A percentile compares a stretch with the other conserved stretches of the same genome.
phyloP scores from a whole-genome alignment of 108 stramenopile genomes.

The Fragilariopsis cylindrus region DNA sequence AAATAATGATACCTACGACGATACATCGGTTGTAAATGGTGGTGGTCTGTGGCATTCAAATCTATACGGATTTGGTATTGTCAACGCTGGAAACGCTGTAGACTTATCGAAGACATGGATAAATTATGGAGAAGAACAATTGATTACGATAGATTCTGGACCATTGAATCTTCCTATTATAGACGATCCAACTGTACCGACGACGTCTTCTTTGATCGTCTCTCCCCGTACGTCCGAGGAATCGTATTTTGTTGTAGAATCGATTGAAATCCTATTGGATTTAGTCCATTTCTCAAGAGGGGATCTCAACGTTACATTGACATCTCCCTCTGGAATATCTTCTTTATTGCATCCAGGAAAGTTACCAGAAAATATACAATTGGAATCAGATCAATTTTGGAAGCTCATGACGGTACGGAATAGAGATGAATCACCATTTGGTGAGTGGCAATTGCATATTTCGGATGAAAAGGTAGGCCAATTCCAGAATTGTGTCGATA shows the following conservation, averaged over 20 bases:
- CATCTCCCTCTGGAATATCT: conserved; percentile 14
- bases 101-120: conserved; percentile 30
- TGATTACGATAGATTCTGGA: conserved; percentile 22
- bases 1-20: conserved; percentile 5
- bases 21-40: conserved; percentile 25
- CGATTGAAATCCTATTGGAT: conserved; percentile 22
- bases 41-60: conserved; percentile 42
- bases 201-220: background rate
- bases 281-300: conserved; percentile 25
- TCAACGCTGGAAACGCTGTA: conserved; percentile 48
- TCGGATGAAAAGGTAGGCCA: background rate
- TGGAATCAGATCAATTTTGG: conserved; percentile 6
- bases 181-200: background rate
- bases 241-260: conserved; percentile 13
- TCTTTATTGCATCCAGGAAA: conserved; percentile 10
- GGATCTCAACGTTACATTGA: conserved; percentile 25
- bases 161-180: conserved; percentile 14
- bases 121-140: conserved; percentile 23
- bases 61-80: conserved; percentile 50
- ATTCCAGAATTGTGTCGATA: conserved; percentile 32
- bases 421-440: conserved; percentile 2
- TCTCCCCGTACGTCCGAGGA: background rate
- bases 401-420: conserved; percentile 4
- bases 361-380: background rate
- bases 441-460: conserved; percentile 2